Evolutionary conservation across 1,284 basidiomycete genomes (phyloP), one percentile per base, ranked within the genome.

Genomic region (Irpex rosettiformis): DNA sequence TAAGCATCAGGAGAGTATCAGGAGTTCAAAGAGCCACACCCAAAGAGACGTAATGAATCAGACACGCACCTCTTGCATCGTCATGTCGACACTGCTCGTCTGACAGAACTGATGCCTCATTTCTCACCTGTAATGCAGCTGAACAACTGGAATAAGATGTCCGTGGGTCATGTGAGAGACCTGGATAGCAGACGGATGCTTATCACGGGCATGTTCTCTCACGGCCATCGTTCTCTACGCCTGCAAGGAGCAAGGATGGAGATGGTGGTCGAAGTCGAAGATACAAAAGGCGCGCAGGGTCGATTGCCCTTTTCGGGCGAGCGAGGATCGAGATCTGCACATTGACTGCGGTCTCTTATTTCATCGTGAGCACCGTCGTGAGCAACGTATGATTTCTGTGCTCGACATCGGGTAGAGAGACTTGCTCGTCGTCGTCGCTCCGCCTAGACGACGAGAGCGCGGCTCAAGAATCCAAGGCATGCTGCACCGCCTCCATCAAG

Each of bases 41-140:
- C 13, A 53, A 54, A 16, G 11, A 18, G 51, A 51, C 56, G 49
- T 42, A 57, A 54, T 54, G 52, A 53, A 58, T 58, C 52, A 58
- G 40, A 53, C 57, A 48, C 43, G 43, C 42, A 30, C 27, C 42
- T 43, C 57, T n/a, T 10, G 16, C 57, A 58, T 58, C 43, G 51
- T 42, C 57, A 58, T 58, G 57, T 58, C 57, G 57, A 58, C 57
- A 58, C 24, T 29, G 21, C 28, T 16, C n/a, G 57, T 16, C 10
- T 47, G 42, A 28, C 37, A 47, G 56, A 43, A 47, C 21, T 52
- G 56, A 52, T 52, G 8, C 48, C 11, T 21, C 10, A 16, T 51
- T 11, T 25, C 48, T 51, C 25, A 28, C 48, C 27, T 28, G 43
- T 24, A 47, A 24, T 24, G 43, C 43, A 21, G 22, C 43, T 28